Base-by-base conservation (phyloP, 805 yeast genomes). In the Millerozyma acaciae region DNA sequence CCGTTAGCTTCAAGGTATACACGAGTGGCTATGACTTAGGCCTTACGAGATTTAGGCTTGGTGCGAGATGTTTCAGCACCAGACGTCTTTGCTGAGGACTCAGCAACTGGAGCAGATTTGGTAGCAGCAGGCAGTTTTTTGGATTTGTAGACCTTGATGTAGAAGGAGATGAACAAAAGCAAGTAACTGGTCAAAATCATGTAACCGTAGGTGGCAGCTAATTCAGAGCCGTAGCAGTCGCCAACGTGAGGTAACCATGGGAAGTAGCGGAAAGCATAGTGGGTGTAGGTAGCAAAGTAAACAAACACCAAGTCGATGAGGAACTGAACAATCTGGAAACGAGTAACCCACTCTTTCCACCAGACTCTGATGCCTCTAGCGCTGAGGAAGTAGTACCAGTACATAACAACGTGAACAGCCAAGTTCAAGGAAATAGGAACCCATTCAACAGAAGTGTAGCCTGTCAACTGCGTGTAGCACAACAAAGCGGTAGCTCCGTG, bases 291-390 rank as follows among this genome's bases (percentile, higher is more conserved):
- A 32, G 96, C 96, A 62, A 85, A 88, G 72, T 88, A 93, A 44
- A 93, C 94, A 58, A 90, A 89, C 26, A 73, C 78, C 55, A 90
- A 75, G 62, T 90, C 98, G 54, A 90, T 72, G 47, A 90, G 66
- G 57, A 90, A 90, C 69, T 90, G 98, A 52, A 85, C 69, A 65
- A 90, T 90, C 71, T 90, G 98, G 72, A 86, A 80, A 45, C 95
- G 76, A 36, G 98, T 90, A 47, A 90, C 96, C 96, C 96, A 90
- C 70, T 89, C 94, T 69, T 93, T 90, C 98, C 98, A 90, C 97
- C 97, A 89, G 34, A 90, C 96, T 53, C 86, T 81, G 55, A 89
- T 85, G 38, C 96, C 96, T 57, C 95, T 76, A 14, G 97, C 85
- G 33, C 93, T 75, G 51, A 90, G 71, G 72, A 89, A 88, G 70